phyloP scores from a whole-genome alignment of 768 basidiomycete species.

The Boletus eberwhitei region DNA sequence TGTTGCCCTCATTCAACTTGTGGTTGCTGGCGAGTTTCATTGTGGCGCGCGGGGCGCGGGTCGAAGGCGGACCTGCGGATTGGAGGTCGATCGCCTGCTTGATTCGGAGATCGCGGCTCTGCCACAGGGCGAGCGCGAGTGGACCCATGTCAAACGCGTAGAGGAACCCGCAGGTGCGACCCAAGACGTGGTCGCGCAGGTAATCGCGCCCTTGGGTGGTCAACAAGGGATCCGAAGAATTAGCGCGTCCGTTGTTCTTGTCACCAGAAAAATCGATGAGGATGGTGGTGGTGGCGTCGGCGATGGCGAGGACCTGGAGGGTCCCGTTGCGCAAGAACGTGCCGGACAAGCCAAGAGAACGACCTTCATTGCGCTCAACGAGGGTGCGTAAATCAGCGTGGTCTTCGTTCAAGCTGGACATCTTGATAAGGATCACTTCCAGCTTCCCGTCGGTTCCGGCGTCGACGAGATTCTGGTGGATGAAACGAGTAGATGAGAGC shows the following conservation, averaged over 20 bases:
- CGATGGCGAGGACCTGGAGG: constrained; percentile 27
- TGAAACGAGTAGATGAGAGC: constrained; percentile 11
- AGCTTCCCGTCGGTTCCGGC: constrained; percentile 24
- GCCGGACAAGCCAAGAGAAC: constrained; percentile 30
- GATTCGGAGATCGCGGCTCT: constrained; percentile 33
- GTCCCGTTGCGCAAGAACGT: constrained; percentile 20
- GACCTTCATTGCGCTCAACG: constrained; percentile 33
- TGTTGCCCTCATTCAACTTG: constrained; percentile 13
- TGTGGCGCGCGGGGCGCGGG: constrained; percentile 20
- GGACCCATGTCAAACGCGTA: constrained; percentile 31
- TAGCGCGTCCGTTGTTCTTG: constrained; percentile 35
- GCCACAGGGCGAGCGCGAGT: constrained; percentile 31
- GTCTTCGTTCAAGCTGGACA: constrained; percentile 26
- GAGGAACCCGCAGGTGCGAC: constrained; percentile 25
- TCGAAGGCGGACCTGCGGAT: constrained; percentile 9
- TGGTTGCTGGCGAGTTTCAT: constrained; percentile 14
- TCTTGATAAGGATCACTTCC: constrained; percentile 8
- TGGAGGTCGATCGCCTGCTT: constrained; percentile 33
- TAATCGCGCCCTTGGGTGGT: constrained; percentile 23
- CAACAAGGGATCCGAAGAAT: constrained; percentile 15
- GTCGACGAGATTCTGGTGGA: constrained; percentile 29
- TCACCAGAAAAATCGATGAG: constrained; percentile 25
- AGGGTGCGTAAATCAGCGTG: constrained; percentile 16
- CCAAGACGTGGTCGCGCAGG: constrained; percentile 28
- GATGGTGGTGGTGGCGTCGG: constrained; percentile 26